Conservation (phyloP, 2,329 filamentous ascomycete species). For the Akanthomyces lecanii region DNA sequence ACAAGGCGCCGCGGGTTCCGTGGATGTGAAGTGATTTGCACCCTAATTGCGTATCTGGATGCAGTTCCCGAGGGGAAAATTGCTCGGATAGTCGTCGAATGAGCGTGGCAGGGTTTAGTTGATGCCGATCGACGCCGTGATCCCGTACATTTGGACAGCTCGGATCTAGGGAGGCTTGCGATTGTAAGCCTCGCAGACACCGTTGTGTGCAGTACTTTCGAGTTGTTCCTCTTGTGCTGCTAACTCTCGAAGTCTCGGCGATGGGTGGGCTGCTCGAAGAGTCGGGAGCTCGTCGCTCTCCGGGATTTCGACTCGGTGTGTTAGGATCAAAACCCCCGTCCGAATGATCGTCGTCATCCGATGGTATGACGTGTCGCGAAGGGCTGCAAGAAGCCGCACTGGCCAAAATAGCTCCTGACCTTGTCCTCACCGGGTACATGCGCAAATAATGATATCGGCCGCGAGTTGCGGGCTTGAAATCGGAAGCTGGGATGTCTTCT, state of each 20-base stretch:
- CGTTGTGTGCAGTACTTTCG: neutral
- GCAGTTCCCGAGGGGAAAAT: neutral
- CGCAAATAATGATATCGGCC: neutral
- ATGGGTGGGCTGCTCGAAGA: neutral
- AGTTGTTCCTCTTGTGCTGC: neutral
- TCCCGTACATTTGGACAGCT: neutral
- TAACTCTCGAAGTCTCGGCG: neutral
- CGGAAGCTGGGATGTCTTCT: neutral
- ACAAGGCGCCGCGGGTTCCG: neutral
- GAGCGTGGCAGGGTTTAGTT: neutral
- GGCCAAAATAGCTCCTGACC: neutral
- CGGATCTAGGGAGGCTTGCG: neutral
- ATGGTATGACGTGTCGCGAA: neutral
- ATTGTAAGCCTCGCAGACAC: neutral
- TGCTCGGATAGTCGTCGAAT: neutral
- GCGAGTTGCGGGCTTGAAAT: neutral
- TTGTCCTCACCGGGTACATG: conserved; percentile 1
- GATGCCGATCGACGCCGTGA: neutral
- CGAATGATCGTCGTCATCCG: neutral
- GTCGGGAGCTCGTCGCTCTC: conserved; percentile 19
- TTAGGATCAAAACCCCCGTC: neutral
- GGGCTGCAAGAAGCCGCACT: neutral
- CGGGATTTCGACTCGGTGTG: conserved; percentile 20
- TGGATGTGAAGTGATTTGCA: neutral
- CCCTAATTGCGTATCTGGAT: neutral